phyloP scores from a whole-genome alignment of 2,329 filamentous ascomycete genomes.

The Beauveria sp. region DNA sequence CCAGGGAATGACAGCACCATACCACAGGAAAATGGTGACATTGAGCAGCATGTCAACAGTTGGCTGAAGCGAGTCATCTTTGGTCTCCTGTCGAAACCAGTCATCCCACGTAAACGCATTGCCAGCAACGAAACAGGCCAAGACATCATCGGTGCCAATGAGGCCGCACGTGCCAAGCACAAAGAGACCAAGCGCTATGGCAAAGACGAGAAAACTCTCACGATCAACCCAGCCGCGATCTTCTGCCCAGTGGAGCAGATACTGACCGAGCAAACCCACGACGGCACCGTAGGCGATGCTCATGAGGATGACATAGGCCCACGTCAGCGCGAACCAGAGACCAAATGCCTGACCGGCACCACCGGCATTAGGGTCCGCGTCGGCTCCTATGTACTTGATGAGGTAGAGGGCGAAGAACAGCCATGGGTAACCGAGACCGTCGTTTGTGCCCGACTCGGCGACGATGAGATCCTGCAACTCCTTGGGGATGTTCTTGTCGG shows the following conservation, averaged over 20 bases:
- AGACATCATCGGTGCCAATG: constrained; percentile 80
- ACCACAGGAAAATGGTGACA: constrained; percentile 83
- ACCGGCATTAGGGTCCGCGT: constrained; percentile 51
- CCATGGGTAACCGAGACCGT: constrained; percentile 84
- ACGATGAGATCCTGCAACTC: constrained; percentile 73
- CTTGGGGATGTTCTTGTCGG: constrained; percentile 80
- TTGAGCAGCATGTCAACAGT: constrained; percentile 95
- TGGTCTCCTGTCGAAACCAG: constrained; percentile 84
- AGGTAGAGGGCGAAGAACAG: constrained; percentile 78
- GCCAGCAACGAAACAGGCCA: constrained; percentile 88
- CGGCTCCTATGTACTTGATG: constrained; percentile 63
- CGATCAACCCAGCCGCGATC: constrained; percentile 73
- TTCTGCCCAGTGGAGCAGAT: constrained; percentile 77
- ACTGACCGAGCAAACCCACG: constrained; percentile 75
- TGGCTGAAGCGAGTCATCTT: constrained; percentile 86
- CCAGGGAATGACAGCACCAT: constrained; percentile 81
- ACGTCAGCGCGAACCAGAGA: constrained; percentile 78
- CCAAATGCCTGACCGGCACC: constrained; percentile 54
- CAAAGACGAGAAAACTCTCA: constrained; percentile 82
- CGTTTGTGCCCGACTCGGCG: constrained; percentile 80
- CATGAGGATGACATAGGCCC: constrained; percentile 74
- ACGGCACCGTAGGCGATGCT: constrained; percentile 69
- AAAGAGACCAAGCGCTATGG: constrained; percentile 77
- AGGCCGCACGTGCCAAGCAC: constrained; percentile 81
- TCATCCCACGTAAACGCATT: constrained; percentile 91